A percentile compares a stretch with the other conserved stretches of the same genome.
Conservation (phyloP, 2,329 filamentous ascomycete species). For the Venturia carpophila region DNA sequence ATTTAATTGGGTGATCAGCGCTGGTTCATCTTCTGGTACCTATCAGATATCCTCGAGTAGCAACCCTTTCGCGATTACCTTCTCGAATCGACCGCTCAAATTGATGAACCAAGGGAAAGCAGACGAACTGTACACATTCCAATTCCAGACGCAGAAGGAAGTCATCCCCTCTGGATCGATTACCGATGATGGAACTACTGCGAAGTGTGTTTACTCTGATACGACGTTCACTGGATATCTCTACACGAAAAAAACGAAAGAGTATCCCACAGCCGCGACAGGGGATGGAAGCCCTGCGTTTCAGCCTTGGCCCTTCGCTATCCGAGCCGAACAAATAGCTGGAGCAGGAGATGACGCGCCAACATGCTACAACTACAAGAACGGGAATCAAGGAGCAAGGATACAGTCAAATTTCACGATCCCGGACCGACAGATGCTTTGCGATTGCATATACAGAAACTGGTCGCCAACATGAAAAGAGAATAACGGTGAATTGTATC, state of each 20-base stretch:
- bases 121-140: constrained; percentile 53
- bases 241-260: constrained; percentile 48
- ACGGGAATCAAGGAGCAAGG: constrained; percentile 25
- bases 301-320: constrained; percentile 49
- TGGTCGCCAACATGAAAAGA: constrained; percentile 24
- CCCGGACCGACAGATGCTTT: constrained; percentile 32
- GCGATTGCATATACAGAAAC: constrained; percentile 42
- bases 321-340: constrained; percentile 48
- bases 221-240: constrained; percentile 51
- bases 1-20: constrained; percentile 55
- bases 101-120: constrained; percentile 41
- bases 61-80: constrained; percentile 49
- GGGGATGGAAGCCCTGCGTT: constrained; percentile 30
- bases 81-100: constrained; percentile 45
- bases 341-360: constrained; percentile 44
- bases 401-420: constrained; percentile 30
- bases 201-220: constrained; percentile 51
- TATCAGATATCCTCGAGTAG: constrained; percentile 47
- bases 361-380: constrained; percentile 42
- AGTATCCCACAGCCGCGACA: constrained; percentile 28
- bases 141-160: constrained; percentile 44
- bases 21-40: constrained; percentile 27
- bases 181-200: constrained; percentile 36
- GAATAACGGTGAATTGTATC: not conserved
- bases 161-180: constrained; percentile 43